These are phyloP conservation scores for Debaryomyces sp. DNA, from an alignment of 1,139 yeast species.

Conservation along the genomic window DNA sequence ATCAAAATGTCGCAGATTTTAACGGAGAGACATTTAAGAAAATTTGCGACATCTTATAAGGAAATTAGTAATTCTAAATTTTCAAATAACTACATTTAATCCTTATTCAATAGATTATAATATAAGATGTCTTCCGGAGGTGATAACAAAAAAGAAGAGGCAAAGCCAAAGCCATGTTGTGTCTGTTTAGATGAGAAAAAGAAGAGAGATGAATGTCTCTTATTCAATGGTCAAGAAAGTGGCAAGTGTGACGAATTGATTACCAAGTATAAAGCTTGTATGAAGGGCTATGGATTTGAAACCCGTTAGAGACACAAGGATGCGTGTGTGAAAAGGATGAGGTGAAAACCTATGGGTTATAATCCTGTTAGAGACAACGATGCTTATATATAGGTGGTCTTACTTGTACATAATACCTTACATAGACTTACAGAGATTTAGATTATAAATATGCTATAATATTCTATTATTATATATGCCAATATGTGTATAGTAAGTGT, in stretches of 20 bases:
- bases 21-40: not conserved
- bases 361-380: too few relatives aligned
- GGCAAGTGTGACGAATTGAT: conserved; percentile 80
- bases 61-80: not conserved
- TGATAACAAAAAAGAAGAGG: conserved; percentile 16
- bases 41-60: not conserved
- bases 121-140: conserved; percentile 10
- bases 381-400: not conserved
- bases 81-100: not conserved
- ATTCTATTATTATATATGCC: not conserved
- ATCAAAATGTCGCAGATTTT: not conserved
- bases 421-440: not conserved
- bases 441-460: conserved; percentile 2
- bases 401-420: conserved; percentile 2
- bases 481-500: not conserved
- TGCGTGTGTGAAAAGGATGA: too few relatives aligned
- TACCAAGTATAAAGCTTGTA: conserved; percentile 74
- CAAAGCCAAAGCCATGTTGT: conserved; percentile 92
- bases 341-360: too few relatives aligned
- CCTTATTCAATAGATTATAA: not conserved
- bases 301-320: conserved; percentile 11
- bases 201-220: conserved; percentile 81
- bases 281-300: conserved; percentile 88
- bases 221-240: conserved; percentile 80
- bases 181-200: conserved; percentile 89